Evolutionary conservation across 441 rosid species (phyloP), one percentile per base, ranked within the genome.

Genomic region (Gossypium schwendimanii): DNA sequence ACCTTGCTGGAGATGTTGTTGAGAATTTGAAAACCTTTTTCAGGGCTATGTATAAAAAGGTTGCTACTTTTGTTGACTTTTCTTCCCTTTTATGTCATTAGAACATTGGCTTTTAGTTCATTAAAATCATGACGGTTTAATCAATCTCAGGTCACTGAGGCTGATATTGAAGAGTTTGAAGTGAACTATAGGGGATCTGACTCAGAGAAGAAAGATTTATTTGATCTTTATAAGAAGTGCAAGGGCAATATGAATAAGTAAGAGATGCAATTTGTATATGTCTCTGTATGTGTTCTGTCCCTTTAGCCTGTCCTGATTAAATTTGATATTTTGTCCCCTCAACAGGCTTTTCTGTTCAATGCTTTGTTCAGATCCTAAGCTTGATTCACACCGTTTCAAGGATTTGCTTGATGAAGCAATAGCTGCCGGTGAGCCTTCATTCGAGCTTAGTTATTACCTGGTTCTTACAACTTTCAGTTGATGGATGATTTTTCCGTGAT

Each of bases 331-430:
- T 63, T 5, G 2, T 9, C 67, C 41, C 64, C 69, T 70, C 75
- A 10, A 4, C 83, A 94, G 97, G 84, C 87, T 88, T 50, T 95
- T 95, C 83, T 88, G 94, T 73, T 95, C 97, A 39, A 91, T 92
- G 97, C 91, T 89, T 55, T 91, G 96, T 83, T 95, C 97, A 1
- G 87, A 93, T 75, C 85, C 91, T 41, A 91, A 87, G 83, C 92
- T 93, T 70, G 98, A 95, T 80, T 93, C 97, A n/a, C 96, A 88
- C 78, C 94, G 94, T 45, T 91, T 87, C 81, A 91, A 81, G 87
- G 89, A 84, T 78, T 85, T 90, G 62, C 82, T 95, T 2, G 94
- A 87, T 53, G 92, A 87, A 75, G 87, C 91, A 63, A 84, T 91
- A 57, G 82, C 89, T 79, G 84, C 88, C 1, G 97, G 97, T 89